These are phyloP conservation scores for Thraustochytrium striatum DNA, from an alignment of 352 stramenopile genomes.

Conservation along the genomic window DNA sequence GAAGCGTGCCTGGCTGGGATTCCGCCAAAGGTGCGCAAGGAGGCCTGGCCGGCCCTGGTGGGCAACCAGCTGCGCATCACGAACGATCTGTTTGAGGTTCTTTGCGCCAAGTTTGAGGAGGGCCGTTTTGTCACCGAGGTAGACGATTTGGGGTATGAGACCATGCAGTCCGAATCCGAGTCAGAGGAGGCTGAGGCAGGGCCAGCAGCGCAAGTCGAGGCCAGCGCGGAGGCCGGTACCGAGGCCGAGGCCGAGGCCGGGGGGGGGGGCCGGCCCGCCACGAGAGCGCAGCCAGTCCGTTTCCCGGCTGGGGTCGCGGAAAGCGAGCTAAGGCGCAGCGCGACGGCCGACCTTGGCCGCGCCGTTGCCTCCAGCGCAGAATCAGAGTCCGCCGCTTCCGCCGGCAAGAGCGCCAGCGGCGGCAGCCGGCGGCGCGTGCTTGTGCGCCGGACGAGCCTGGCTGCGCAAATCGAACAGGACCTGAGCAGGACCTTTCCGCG, in stretches of 20 bases:
- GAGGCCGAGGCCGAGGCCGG: neutral
- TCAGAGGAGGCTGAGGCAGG: conserved; percentile 1
- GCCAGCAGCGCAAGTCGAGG: neutral
- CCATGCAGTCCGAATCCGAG: neutral
- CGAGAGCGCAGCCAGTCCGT: no score
- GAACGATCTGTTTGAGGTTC: conserved; percentile 19
- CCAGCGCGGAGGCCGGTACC: neutral
- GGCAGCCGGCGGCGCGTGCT: neutral
- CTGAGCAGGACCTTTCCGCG: conserved; percentile 46
- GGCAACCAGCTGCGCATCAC: conserved; percentile 40
- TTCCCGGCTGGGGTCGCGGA: no score
- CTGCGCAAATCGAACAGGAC: conserved; percentile 42
- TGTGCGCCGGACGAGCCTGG: neutral
- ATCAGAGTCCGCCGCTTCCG: no score
- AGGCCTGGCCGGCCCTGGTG: conserved; percentile 61
- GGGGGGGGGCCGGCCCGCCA: neutral
- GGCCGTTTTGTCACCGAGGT: conserved; percentile 7
- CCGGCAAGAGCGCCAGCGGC: neutral
- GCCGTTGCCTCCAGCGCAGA: no score
- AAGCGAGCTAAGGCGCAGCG: no score
- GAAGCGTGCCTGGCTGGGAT: conserved; percentile 16
- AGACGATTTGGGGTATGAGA: conserved; percentile 1
- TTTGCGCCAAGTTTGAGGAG: neutral
- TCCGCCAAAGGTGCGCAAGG: neutral
- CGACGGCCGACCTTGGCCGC: no score